Evolutionary conservation across 495 filamentous ascomycete species (phyloP).

Genomic region (Xylaria acuta): DNA sequence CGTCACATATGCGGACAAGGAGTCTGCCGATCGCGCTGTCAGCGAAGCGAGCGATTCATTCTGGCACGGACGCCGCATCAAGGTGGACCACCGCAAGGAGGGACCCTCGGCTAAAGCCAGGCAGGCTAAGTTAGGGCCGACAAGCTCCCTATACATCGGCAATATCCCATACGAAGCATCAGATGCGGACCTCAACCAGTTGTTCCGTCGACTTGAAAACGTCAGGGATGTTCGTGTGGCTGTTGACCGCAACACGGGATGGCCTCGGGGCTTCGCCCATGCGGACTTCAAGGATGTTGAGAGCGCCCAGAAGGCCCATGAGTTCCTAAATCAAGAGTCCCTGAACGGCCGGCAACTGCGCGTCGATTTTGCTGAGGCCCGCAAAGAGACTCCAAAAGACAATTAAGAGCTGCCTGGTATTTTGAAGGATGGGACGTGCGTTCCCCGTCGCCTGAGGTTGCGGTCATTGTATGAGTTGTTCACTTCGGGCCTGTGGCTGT

Average conservation of each 20-base stretch:
- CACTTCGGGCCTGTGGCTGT: slow-evolving; percentile 13
- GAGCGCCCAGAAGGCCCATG: slow-evolving; percentile 63
- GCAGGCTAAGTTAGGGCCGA: slow-evolving; percentile 50
- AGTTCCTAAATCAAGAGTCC: slow-evolving; percentile 58
- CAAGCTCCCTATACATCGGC: slow-evolving; percentile 80
- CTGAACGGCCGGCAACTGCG: slow-evolving; percentile 71
- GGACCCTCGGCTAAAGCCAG: background rate
- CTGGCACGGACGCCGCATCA: slow-evolving; percentile 79
- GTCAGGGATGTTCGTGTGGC: slow-evolving; percentile 85
- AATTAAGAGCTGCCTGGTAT: background rate
- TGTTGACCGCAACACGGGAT: slow-evolving; percentile 86
- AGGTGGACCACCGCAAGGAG: slow-evolving; percentile 57
- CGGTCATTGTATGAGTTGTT: slow-evolving; percentile 13
- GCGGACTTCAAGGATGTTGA: slow-evolving; percentile 78
- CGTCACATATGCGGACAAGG: slow-evolving; percentile 66
- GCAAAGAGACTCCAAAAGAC: background rate
- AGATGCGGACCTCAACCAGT: slow-evolving; percentile 81
- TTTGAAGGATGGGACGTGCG: background rate
- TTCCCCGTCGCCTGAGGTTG: background rate
- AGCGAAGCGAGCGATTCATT: slow-evolving; percentile 68
- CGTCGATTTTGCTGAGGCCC: slow-evolving; percentile 63
- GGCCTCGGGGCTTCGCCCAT: slow-evolving; percentile 88
- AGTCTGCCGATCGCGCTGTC: slow-evolving; percentile 67
- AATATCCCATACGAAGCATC: slow-evolving; percentile 90
- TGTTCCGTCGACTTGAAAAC: slow-evolving; percentile 76